Base-by-base conservation (phyloP, 2,329 filamentous ascomycete species). In the Arthrobotrys pseudoclavata region DNA sequence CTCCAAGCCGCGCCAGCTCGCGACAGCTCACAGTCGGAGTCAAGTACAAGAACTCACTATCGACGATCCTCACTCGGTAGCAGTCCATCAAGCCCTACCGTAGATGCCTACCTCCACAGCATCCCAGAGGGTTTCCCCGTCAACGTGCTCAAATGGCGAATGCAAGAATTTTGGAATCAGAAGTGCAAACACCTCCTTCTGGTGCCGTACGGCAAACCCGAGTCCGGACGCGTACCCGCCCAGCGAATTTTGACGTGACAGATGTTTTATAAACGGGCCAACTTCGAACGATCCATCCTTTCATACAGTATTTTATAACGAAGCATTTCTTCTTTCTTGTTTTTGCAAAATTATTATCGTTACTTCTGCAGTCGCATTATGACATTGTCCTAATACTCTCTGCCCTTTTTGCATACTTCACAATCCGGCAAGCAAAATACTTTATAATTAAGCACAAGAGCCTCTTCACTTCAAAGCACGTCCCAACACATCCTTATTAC, bases 111-210 rank as follows among this genome's bases (percentile, higher is more conserved):
- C 22, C 29, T 75, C 18, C 62, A 75, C 18, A 5, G 18, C n/a
- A 69, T 75, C 9, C 63, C 70, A 4, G 26, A 29, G 1, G 63
- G 53, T 20, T 69, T 75, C 29, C 42, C 7, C 63, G 31, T 12
- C 31, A 64, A 20, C 34, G 63, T 22, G 70, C 70, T 2, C 55
- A 48, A 22, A 20, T 66, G n/a, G 53, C 70, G 15, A 75, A 75
- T 15, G 52, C 29, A 6, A 10, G 52, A 20, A 40, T 57, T 29
- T 3, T 57, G 3, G 52, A 40, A 15, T 7, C 7, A 3, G 7
- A 57, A 13, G 52, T 57, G 2, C 55, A 45, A 4, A 4, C 42
- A 18, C n/a, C 34, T 4, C 9, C 53, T 12, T 12, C 52, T 3
- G 47, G 52, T 3, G 15, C 69, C 18, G 9, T 40, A 10, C 53